phyloP scores from a whole-genome alignment of 306 rosid genomes.

The Geum urbanum region DNA sequence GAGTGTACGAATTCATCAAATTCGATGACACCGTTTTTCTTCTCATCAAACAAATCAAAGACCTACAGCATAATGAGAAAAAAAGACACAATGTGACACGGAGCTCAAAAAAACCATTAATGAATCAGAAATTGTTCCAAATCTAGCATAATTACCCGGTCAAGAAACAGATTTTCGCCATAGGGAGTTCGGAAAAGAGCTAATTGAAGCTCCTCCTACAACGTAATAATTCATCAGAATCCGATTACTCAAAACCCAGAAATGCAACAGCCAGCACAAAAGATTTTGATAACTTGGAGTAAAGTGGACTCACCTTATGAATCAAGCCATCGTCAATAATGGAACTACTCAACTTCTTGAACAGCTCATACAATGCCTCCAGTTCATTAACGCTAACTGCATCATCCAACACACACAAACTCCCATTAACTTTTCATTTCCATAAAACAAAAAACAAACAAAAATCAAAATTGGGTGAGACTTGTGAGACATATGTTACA shows the following conservation, averaged over 20 bases:
- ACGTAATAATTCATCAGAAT: conserved; percentile 5
- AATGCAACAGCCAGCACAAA: background rate
- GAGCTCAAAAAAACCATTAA: background rate
- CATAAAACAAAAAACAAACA: background rate
- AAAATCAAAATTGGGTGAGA: background rate
- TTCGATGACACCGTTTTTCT: conserved; percentile 72
- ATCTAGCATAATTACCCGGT: conserved; percentile 43
- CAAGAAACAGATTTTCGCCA: conserved; percentile 64
- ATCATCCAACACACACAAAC: conserved; percentile 6
- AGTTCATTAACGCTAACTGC: conserved; percentile 70
- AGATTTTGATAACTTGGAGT: too few relatives aligned
- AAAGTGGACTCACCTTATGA: conserved; percentile 59
- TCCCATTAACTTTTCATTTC: background rate
- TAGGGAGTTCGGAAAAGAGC: conserved; percentile 53
- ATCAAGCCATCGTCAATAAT: conserved; percentile 70
- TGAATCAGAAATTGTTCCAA: conserved; percentile 5
- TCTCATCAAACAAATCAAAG: conserved; percentile 75
- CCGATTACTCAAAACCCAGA: background rate
- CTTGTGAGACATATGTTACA: conserved; percentile 30
- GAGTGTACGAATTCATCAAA: conserved; percentile 76
- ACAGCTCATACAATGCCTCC: conserved; percentile 70
- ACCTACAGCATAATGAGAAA: conserved; percentile 38
- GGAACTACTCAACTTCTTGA: conserved; percentile 68
- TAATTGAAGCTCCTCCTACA: conserved; percentile 76
- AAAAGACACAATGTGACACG: background rate